A percentile compares a stretch with the other conserved stretches of the same genome.
Conservation (phyloP, 371 early-diverging fungal species). For the Mortierella sp. region DNA sequence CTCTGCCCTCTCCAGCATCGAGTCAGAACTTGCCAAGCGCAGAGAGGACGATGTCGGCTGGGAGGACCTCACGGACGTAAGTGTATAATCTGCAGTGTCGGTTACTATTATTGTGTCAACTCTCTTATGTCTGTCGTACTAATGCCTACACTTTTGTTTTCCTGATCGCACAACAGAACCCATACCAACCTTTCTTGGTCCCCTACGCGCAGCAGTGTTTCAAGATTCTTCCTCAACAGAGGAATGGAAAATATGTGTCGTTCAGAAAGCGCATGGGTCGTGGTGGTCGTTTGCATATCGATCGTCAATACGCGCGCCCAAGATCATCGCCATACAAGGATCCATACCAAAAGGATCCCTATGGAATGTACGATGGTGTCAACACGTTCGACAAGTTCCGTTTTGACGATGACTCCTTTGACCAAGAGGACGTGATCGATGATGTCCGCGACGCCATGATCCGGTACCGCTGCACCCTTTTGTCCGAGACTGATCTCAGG, state of each 20-base stretch:
- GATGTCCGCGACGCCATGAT: slow-evolving; percentile 64
- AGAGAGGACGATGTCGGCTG: slow-evolving; percentile 67
- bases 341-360: slow-evolving; percentile 39
- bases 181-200: slow-evolving; percentile 66
- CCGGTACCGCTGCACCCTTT: slow-evolving; percentile 63
- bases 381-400: slow-evolving; percentile 57
- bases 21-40: slow-evolving; percentile 68
- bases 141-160: not conserved
- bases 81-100: slow-evolving; percentile 2
- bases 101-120: not conserved
- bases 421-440: slow-evolving; percentile 65
- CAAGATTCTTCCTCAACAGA: slow-evolving; percentile 56
- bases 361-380: slow-evolving; percentile 40
- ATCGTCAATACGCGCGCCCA: slow-evolving; percentile 59
- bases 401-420: slow-evolving; percentile 68
- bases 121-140: too few species aligned
- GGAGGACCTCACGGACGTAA: slow-evolving; percentile 72
- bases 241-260: slow-evolving; percentile 40
- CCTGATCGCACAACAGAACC: slow-evolving; percentile 48
- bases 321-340: slow-evolving; percentile 28
- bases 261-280: slow-evolving; percentile 73
- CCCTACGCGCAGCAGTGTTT: slow-evolving; percentile 53
- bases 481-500: slow-evolving; percentile 67
- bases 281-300: slow-evolving; percentile 73
- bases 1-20: slow-evolving; percentile 55